Evolutionary conservation across 345 rosid species (phyloP), one percentile per base, ranked within the genome.

Genomic region (Durio zibethinus): DNA sequence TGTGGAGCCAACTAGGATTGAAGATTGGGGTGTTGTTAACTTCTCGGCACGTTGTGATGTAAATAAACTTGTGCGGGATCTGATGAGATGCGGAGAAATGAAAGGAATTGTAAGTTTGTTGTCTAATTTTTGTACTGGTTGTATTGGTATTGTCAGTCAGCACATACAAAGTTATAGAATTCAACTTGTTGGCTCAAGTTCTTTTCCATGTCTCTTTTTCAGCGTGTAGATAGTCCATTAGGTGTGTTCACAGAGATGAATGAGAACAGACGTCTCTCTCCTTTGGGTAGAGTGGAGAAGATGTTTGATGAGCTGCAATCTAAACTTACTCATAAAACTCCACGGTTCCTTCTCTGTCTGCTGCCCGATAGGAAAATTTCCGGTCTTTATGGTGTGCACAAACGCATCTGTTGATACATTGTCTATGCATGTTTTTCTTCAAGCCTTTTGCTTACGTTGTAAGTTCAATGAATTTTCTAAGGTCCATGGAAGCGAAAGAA

Each of bases 401-500:
- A 25, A 74, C 9, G 80, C 23, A 16, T 66, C 53, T 53, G 23
- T 66, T 56, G 11, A 23, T 38, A 31, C 40, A 23, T 67, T 35
- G 18, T 35, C 38, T 66, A 59, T 50, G 52, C 15, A 64, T 76
- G 25, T 79, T 52, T 40, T n/a, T n/a, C 21, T 25, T 38, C 9
- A 27, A 2, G 2, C 48, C 18, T 27, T 54, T 74, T 31, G n/a
- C 66, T 59, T 61, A 61, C 52, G 25, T 60, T 20, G 73, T 36
- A 18, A 15, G 11, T 43, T 21, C n/a, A 54, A 21, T 68, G n/a
- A 82, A 38, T 33, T 18, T 40, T 45, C 9, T 57, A 36, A 93
- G 99, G 99, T 68, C 99, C 99, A 10, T 95, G 98, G 99, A 95
- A 95, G 69, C 82, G 83, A 10, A 95, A 90, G 75, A 86, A 80